A percentile compares a stretch with the other conserved stretches of the same genome.
These are phyloP conservation scores for Pontederia crassipes DNA, from an alignment of 176 grass and related monocot species.

Conservation along the genomic window DNA sequence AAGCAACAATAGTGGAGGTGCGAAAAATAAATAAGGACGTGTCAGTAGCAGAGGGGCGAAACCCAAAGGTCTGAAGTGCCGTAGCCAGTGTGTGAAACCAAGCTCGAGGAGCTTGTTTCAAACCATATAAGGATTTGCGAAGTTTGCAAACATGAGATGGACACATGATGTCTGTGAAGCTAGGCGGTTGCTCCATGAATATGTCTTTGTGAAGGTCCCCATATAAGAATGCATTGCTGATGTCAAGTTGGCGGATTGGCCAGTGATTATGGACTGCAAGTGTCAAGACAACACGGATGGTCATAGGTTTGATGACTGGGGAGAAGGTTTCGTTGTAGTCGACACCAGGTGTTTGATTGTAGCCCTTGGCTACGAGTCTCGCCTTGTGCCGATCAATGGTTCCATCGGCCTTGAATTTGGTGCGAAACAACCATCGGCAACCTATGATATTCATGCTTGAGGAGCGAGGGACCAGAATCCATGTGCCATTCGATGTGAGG, in stretches of 20 bases:
- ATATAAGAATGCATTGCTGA: background rate
- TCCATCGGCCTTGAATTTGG: background rate
- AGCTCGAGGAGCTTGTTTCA: background rate
- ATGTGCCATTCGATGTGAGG: too few relatives aligned
- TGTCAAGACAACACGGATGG: background rate
- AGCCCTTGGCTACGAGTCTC: background rate
- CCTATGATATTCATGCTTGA: too few relatives aligned
- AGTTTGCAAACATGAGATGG: background rate
- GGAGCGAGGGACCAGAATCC: too few relatives aligned
- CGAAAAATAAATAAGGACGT: too few relatives aligned
- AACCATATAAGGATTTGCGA: background rate
- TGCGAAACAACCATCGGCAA: too few relatives aligned
- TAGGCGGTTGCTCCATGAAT: background rate
- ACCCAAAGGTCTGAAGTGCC: too few relatives aligned
- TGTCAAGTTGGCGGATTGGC: background rate
- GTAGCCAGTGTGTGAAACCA: too few relatives aligned
- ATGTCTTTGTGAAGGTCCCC: background rate
- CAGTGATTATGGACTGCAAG: background rate
- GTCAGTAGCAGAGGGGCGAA: too few relatives aligned
- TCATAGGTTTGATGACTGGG: background rate
- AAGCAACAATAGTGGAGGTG: too few relatives aligned
- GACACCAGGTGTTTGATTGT: background rate
- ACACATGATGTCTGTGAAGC: background rate
- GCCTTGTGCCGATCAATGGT: background rate
- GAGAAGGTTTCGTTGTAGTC: background rate